phyloP scores from a whole-genome alignment of 176 grass and related monocot genomes.

The Raddia guianensis region DNA sequence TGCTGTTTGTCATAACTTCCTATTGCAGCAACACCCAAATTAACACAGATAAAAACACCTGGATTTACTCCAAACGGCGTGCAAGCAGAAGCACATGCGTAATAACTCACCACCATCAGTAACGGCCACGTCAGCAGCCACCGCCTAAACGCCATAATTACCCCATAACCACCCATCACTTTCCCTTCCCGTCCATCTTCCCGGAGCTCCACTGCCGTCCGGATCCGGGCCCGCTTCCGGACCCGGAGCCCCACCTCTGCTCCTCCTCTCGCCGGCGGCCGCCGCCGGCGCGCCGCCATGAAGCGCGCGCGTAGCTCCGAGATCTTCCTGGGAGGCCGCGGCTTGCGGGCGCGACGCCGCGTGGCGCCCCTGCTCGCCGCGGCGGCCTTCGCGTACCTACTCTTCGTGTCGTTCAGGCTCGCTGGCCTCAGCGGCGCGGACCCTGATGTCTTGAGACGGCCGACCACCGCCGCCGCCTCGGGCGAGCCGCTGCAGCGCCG shows the following conservation, averaged over 20 bases:
- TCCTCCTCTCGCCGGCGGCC: constrained; percentile 8
- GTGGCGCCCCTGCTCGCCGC: constrained; percentile 43
- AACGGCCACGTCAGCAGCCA: constrained; percentile 32
- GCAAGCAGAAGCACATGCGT: not conserved
- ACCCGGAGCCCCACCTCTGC: constrained; percentile 3
- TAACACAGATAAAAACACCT: constrained; percentile 4
- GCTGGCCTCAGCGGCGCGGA: constrained; percentile 39
- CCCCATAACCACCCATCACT: constrained; percentile 10
- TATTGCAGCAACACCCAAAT: not conserved
- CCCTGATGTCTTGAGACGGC: not conserved
- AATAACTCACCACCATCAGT: constrained; percentile 11
- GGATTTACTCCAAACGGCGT: not conserved
- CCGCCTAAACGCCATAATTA: not conserved
- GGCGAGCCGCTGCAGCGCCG: not conserved
- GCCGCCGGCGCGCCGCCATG: constrained; percentile 28
- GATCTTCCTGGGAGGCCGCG: constrained; percentile 28
- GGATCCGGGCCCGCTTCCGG: constrained; percentile 27
- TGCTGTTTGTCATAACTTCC: too few relatives aligned
- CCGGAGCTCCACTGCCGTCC: constrained; percentile 12
- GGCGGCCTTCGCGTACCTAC: constrained; percentile 55
- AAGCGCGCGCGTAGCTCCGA: constrained; percentile 56
- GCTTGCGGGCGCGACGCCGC: constrained; percentile 27
- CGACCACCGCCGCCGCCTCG: not conserved
- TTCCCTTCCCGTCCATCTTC: not conserved
- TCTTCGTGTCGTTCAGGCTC: constrained; percentile 66